These are phyloP conservation scores for Geotrichum cucujoidarum DNA, from an alignment of 1,139 yeast species.

Conservation along the genomic window DNA sequence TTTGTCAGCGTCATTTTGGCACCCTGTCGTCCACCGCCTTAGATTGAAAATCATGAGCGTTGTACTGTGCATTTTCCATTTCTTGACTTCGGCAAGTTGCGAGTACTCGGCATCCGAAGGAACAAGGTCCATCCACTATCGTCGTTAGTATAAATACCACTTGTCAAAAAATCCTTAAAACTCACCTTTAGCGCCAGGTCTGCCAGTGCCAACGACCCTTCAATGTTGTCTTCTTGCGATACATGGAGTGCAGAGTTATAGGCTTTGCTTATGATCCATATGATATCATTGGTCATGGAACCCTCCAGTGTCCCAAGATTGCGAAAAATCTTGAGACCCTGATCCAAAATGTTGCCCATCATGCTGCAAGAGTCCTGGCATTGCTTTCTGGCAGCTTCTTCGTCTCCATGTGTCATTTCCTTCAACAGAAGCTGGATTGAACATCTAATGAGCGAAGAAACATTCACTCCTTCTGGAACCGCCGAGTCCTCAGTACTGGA, in stretches of 20 bases:
- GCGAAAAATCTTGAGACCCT: constrained; percentile 11
- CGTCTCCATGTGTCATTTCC: constrained; percentile 11
- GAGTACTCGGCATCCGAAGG: constrained; percentile 1
- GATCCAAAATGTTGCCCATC: constrained; percentile 6
- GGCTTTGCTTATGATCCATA: constrained; percentile 19
- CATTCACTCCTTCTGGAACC: constrained; percentile 11
- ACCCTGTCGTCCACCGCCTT: constrained; percentile 3
- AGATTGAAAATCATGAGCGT: constrained; percentile 11
- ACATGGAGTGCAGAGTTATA: constrained; percentile 20
- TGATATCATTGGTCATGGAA: constrained; percentile 10
- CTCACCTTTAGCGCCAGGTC: constrained; percentile 14
- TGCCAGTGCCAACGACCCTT: constrained; percentile 8
- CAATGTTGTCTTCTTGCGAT: constrained; percentile 11
- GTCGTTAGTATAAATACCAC: not conserved
- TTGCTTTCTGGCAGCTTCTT: not conserved
- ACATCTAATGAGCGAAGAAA: constrained; percentile 18
- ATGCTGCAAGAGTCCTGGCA: constrained; percentile 8
- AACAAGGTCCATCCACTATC: constrained; percentile 14
- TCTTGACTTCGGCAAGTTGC: constrained; percentile 6
- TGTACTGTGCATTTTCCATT: constrained; percentile 12
- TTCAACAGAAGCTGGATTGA: constrained; percentile 19
- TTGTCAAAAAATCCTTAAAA: not conserved
- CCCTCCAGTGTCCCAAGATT: not conserved
- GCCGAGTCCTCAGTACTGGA: constrained; percentile 5
- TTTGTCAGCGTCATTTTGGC: constrained; percentile 1